phyloP scores from a whole-genome alignment of 2,329 filamentous ascomycete species.

The Aspergillus neotritici region DNA sequence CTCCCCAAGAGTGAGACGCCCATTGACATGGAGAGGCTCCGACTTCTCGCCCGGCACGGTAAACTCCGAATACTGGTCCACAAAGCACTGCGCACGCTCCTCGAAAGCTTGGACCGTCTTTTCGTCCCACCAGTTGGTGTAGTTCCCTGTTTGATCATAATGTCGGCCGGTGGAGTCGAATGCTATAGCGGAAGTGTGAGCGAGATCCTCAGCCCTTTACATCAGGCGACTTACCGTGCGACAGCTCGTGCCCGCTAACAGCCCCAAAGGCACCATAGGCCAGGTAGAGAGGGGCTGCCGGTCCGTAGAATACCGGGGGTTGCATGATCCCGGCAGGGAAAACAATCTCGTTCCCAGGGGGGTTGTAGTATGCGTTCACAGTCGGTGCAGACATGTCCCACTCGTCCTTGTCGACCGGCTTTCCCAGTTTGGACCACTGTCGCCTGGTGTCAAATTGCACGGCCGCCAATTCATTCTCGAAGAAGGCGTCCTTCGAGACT shows the following conservation, averaged over 20 bases:
- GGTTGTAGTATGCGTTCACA: constrained; percentile 63
- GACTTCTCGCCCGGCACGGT: constrained; percentile 53
- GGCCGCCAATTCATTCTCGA: constrained; percentile 52
- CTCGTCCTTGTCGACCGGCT: constrained; percentile 55
- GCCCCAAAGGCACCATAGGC: constrained; percentile 65
- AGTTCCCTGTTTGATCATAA: constrained; percentile 60
- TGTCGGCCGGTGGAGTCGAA: constrained; percentile 63
- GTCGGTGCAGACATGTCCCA: constrained; percentile 58
- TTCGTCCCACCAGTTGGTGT: constrained; percentile 62
- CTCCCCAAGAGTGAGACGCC: constrained; percentile 59
- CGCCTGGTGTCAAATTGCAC: constrained; percentile 44
- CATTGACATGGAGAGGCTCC: constrained; percentile 57
- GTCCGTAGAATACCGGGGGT: constrained; percentile 58
- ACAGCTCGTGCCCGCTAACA: constrained; percentile 63
- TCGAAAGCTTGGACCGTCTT: constrained; percentile 54
- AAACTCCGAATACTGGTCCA: constrained; percentile 61
- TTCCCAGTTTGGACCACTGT: constrained; percentile 55
- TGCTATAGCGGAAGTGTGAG: constrained; percentile 32
- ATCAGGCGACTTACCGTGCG: constrained; percentile 43
- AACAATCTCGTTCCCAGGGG: constrained; percentile 61
- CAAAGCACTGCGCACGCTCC: constrained; percentile 58
- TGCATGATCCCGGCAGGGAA: constrained; percentile 68
- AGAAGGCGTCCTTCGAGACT: constrained; percentile 49
- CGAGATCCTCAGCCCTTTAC: neutral
- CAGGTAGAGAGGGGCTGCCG: constrained; percentile 57